Conservation (phyloP, 2,329 filamentous ascomycete genomes). For the Elsinoe fawcettii region DNA sequence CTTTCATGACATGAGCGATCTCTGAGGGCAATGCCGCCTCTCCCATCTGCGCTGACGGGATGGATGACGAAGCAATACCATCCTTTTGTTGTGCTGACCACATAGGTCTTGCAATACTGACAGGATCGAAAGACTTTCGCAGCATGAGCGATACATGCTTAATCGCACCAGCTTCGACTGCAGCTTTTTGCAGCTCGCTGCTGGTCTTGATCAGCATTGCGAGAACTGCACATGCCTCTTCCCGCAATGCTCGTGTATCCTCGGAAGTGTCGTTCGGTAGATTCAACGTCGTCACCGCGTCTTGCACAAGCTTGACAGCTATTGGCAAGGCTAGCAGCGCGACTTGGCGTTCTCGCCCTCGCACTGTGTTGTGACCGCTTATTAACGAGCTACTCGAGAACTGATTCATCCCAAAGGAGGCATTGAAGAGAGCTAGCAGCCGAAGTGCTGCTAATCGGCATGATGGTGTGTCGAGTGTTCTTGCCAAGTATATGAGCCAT, state of each 20-base stretch:
- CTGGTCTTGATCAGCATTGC: constrained; percentile 73
- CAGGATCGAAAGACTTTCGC: constrained; percentile 58
- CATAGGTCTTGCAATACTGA: constrained; percentile 43
- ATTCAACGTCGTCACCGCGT: constrained; percentile 21
- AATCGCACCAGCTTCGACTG: constrained; percentile 61
- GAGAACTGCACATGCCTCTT: constrained; percentile 66
- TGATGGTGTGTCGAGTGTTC: constrained; percentile 32
- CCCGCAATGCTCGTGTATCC: constrained; percentile 48
- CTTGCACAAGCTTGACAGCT: constrained; percentile 42
- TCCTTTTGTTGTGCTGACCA: constrained; percentile 44
- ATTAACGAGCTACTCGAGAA: constrained; percentile 26
- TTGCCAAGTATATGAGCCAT: constrained; percentile 41
- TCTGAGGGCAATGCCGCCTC: constrained; percentile 53
- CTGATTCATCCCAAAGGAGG: constrained; percentile 29
- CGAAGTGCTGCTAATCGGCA: constrained; percentile 37
- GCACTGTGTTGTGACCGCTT: constrained; percentile 28
- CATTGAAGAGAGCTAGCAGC: constrained; percentile 32
- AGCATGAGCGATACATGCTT: constrained; percentile 55
- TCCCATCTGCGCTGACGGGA: constrained; percentile 46
- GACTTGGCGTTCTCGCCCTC: constrained; percentile 36
- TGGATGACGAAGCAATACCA: constrained; percentile 15
- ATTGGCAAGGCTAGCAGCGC: constrained; percentile 40
- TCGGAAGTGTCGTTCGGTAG: constrained; percentile 26
- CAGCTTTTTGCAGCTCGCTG: constrained; percentile 70
- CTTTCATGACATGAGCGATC: constrained; percentile 61